Percentiles rank a stretch among this genome's conserved stretches.
Conservation (phyloP, 257 asterid genomes). For the Solanum okadae region DNA sequence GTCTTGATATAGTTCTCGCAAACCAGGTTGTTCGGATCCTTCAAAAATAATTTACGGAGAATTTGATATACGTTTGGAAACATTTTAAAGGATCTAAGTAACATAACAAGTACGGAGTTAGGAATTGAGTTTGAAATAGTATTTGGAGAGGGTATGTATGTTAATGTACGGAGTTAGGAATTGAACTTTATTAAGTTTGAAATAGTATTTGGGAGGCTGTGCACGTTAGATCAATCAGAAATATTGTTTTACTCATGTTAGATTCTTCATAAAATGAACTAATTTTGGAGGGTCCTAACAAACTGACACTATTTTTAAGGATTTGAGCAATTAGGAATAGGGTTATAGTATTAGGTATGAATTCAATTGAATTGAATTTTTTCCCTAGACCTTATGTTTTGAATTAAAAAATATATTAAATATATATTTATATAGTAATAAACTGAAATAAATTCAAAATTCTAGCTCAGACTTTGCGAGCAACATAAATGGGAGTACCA, state of each 20-base stretch:
- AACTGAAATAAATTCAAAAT: neutral
- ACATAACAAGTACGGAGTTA: neutral
- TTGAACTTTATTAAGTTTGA: too few relatives aligned
- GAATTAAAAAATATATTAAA: neutral
- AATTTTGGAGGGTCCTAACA: neutral
- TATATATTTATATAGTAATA: neutral
- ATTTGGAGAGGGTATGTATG: fast-evolving
- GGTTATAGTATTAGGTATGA: neutral
- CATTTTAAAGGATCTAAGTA: neutral
- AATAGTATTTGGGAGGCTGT: too few relatives aligned
- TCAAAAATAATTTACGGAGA: neutral
- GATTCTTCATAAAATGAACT: neutral
- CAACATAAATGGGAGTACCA: neutral
- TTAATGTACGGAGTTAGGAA: too few relatives aligned
- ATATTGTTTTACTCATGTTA: neutral
- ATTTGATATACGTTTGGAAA: neutral
- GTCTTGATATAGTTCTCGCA: neutral
- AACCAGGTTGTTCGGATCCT: neutral
- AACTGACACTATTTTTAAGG: neutral
- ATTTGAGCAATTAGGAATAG: neutral
- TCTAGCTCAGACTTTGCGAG: fast-evolving
- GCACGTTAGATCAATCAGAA: fast-evolving
- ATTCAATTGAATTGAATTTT: fast-evolving
- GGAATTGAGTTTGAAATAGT: neutral
- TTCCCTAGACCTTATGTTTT: neutral